phyloP scores from a whole-genome alignment of 805 yeast genomes.

The Metschnikowia continentalis region DNA sequence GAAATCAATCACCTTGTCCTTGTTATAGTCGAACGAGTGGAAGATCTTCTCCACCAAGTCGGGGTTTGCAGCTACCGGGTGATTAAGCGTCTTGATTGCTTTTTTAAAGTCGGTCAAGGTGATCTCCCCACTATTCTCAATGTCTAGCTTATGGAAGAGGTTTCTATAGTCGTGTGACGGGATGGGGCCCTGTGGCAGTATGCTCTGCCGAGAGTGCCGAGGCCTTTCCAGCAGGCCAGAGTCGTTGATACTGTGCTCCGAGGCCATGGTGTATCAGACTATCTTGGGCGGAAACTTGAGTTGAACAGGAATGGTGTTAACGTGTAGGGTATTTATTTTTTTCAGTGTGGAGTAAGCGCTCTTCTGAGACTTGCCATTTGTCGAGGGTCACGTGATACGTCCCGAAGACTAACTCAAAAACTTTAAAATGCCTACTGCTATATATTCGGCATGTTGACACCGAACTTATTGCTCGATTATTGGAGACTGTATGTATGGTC shows the following conservation, averaged over 20 bases:
- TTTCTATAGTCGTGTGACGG: slow-evolving; percentile 25
- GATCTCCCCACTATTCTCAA: slow-evolving; percentile 44
- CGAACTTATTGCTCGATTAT: too few species aligned
- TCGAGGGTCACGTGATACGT: slow-evolving; percentile 3
- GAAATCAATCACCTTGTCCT: slow-evolving; percentile 56
- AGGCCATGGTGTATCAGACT: neutral
- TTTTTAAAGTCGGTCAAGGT: slow-evolving; percentile 45
- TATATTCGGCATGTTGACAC: too few species aligned
- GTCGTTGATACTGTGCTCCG: neutral
- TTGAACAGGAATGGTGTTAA: too few species aligned
- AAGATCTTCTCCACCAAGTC: slow-evolving; percentile 57
- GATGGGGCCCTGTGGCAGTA: neutral
- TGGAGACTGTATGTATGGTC: too few species aligned
- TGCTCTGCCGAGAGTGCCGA: neutral
- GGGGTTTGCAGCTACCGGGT: slow-evolving; percentile 61
- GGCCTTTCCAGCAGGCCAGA: neutral
- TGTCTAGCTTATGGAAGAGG: slow-evolving; percentile 35
- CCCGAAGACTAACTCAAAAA: too few species aligned
- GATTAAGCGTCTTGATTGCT: slow-evolving; percentile 47
- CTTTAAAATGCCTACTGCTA: too few species aligned
- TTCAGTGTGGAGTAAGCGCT: slow-evolving; percentile 5
- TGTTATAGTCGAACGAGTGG: slow-evolving; percentile 53
- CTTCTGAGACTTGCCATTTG: slow-evolving; percentile 5
- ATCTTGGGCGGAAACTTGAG: too few species aligned
- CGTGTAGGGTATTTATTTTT: neutral